A percentile compares a stretch with the other conserved stretches of the same genome.
Conservation (phyloP, 768 basidiomycete genomes). For the Suillus placidus region DNA sequence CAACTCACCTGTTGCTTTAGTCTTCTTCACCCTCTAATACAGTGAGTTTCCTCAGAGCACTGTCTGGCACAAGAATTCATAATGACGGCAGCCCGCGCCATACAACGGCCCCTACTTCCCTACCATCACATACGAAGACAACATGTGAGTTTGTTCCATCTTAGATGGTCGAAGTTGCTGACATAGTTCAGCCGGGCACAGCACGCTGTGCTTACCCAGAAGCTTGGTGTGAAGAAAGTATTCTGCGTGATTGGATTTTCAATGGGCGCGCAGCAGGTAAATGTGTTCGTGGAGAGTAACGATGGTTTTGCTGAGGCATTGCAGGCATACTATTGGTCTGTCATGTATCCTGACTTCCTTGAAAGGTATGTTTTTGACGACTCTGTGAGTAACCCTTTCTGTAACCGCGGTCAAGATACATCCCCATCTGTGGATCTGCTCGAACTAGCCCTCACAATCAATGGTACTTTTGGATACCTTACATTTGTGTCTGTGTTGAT, state of each 20-base stretch:
- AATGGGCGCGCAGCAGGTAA: conserved; percentile 59
- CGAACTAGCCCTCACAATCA: conserved; percentile 58
- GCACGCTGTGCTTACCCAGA: conserved; percentile 52
- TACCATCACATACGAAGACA: conserved; percentile 56
- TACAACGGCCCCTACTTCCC: conserved; percentile 66
- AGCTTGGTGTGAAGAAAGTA: conserved; percentile 46
- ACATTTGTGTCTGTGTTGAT: neutral
- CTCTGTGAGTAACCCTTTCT: neutral
- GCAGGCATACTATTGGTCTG: conserved; percentile 60
- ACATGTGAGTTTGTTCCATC: conserved; percentile 43
- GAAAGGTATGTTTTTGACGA: conserved; percentile 39
- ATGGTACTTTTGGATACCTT: conserved; percentile 38
- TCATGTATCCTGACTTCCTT: conserved; percentile 56
- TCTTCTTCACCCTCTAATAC: conserved; percentile 66
- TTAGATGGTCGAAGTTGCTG: neutral
- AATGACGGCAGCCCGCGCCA: conserved; percentile 45
- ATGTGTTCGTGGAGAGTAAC: neutral
- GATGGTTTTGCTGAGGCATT: neutral
- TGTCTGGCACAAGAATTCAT: conserved; percentile 4
- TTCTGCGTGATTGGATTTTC: conserved; percentile 57
- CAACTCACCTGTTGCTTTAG: conserved; percentile 28
- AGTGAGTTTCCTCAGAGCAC: conserved; percentile 13
- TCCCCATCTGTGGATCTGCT: conserved; percentile 55
- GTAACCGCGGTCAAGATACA: conserved; percentile 40
- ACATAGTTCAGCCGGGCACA: conserved; percentile 50